A percentile compares a stretch with the other conserved stretches of the same genome.
phyloP scores from a whole-genome alignment of 2,329 filamentous ascomycete genomes.

The Rutstroemia sydowiana region DNA sequence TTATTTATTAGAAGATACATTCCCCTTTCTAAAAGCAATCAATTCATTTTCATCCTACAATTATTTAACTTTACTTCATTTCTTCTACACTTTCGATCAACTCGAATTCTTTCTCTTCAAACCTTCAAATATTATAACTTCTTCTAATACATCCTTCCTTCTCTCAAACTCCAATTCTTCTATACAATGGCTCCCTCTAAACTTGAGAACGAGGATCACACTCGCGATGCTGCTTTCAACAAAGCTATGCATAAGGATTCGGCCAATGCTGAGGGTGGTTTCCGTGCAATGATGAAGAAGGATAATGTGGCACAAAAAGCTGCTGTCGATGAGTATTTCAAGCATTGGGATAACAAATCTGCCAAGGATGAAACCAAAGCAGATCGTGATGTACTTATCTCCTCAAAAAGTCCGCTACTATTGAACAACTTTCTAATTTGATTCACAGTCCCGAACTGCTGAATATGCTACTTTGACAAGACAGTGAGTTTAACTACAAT shows the following conservation, averaged over 20 bases:
- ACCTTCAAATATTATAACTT: background rate
- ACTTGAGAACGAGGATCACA: slow-evolving; percentile 59
- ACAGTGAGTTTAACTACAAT: slow-evolving; percentile 55
- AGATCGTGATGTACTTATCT: slow-evolving; percentile 60
- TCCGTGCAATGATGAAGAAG: slow-evolving; percentile 80
- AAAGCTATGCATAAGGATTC: slow-evolving; percentile 73
- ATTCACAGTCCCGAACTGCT: slow-evolving; percentile 6
- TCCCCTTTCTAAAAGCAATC: slow-evolving; percentile 3
- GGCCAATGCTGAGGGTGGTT: slow-evolving; percentile 59
- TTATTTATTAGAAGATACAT: slow-evolving; percentile 1
- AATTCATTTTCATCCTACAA: background rate
- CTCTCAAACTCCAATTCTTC: slow-evolving; percentile 4
- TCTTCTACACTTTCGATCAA: slow-evolving; percentile 10
- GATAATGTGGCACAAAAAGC: slow-evolving; percentile 69
- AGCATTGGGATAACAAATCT: slow-evolving; percentile 87
- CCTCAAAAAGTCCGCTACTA: background rate
- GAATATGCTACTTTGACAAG: slow-evolving; percentile 91
- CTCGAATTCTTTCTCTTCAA: slow-evolving; percentile 6
- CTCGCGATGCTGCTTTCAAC: slow-evolving; percentile 83
- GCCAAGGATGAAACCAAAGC: slow-evolving; percentile 74
- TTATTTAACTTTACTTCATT: background rate
- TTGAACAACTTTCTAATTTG: background rate
- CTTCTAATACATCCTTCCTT: slow-evolving; percentile 1
- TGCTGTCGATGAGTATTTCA: slow-evolving; percentile 87
- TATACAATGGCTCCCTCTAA: slow-evolving; percentile 6